phyloP scores from a whole-genome alignment of 1,284 basidiomycete species.

The Ustilago lituana region DNA sequence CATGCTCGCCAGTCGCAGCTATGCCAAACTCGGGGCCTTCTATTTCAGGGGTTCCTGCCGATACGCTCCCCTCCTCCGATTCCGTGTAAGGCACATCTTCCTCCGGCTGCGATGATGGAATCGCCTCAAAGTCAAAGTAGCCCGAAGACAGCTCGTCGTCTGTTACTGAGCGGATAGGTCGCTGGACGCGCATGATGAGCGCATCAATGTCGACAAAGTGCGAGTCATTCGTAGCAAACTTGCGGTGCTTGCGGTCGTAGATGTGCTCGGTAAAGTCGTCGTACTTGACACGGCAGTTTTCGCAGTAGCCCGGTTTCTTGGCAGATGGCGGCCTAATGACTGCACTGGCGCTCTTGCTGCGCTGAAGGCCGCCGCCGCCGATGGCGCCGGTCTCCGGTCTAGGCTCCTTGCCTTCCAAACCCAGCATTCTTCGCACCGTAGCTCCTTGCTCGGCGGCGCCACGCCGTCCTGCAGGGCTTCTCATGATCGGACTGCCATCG shows the following conservation, averaged over 20 bases:
- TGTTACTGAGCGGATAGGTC: slow-evolving; percentile 32
- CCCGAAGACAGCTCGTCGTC: slow-evolving; percentile 31
- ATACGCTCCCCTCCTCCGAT: slow-evolving; percentile 37
- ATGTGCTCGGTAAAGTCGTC: slow-evolving; percentile 92
- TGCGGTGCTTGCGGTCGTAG: slow-evolving; percentile 78
- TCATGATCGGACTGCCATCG: slow-evolving; percentile 24
- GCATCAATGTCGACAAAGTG: slow-evolving; percentile 87
- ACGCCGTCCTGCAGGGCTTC: slow-evolving; percentile 15
- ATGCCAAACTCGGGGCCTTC: slow-evolving; percentile 3
- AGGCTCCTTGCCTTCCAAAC: slow-evolving; percentile 30
- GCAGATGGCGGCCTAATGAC: slow-evolving; percentile 70
- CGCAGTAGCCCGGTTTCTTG: slow-evolving; percentile 95
- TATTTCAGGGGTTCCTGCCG: slow-evolving; percentile 25
- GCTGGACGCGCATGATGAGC: slow-evolving; percentile 77
- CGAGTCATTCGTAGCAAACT: slow-evolving; percentile 81
- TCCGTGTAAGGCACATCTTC: slow-evolving; percentile 22
- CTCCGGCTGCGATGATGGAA: slow-evolving; percentile 42
- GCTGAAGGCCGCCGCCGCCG: slow-evolving; percentile 18
- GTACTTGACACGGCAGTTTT: slow-evolving; percentile 92
- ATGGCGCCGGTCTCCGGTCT: neutral
- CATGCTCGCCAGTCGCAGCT: neutral
- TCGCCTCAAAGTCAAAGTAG: slow-evolving; percentile 32
- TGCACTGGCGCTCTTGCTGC: slow-evolving; percentile 49
- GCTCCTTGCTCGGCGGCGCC: slow-evolving; percentile 32
- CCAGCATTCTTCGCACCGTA: slow-evolving; percentile 58